Evolutionary conservation across 1,284 basidiomycete genomes (phyloP).

Genomic region (Puccinia hordei): DNA sequence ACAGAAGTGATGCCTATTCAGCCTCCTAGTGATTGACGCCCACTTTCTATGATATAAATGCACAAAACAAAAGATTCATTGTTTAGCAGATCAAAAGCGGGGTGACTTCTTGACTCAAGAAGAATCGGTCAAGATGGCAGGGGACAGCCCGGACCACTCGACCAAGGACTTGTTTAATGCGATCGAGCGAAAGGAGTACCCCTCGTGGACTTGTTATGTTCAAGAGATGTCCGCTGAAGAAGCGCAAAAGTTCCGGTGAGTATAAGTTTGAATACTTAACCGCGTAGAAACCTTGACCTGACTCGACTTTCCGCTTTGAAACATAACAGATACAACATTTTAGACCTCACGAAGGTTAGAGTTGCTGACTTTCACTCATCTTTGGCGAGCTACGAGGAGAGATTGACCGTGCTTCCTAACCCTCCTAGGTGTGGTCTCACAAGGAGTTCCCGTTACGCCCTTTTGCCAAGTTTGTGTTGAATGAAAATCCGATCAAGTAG

Average conservation of each 20-base stretch:
- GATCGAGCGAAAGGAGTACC: conserved; percentile 56
- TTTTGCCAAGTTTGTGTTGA: conserved; percentile 43
- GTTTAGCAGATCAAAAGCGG: conserved; percentile 40
- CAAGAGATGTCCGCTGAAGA: conserved; percentile 48
- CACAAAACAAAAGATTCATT: conserved; percentile 29
- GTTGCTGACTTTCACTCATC: too few relatives aligned
- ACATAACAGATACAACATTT: conserved; percentile 40
- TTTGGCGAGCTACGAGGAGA: neutral
- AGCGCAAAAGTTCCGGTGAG: conserved; percentile 46
- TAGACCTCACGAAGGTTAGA: conserved; percentile 45
- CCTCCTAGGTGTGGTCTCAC: conserved; percentile 43
- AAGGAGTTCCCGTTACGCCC: conserved; percentile 45
- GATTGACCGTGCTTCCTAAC: neutral
- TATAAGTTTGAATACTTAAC: neutral
- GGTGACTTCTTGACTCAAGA: conserved; percentile 45
- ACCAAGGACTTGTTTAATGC: conserved; percentile 52
- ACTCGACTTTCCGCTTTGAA: neutral
- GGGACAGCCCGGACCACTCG: conserved; percentile 41
- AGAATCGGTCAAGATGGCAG: conserved; percentile 39
- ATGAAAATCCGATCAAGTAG: conserved; percentile 49
- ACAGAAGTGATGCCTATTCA: neutral
- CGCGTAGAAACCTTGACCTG: neutral
- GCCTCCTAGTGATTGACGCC: too few relatives aligned
- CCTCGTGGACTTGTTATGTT: conserved; percentile 56
- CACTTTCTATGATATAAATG: neutral